Evolutionary conservation across 2,329 filamentous ascomycete genomes (phyloP).

Genomic region (Ceratocystis smalleyi): DNA sequence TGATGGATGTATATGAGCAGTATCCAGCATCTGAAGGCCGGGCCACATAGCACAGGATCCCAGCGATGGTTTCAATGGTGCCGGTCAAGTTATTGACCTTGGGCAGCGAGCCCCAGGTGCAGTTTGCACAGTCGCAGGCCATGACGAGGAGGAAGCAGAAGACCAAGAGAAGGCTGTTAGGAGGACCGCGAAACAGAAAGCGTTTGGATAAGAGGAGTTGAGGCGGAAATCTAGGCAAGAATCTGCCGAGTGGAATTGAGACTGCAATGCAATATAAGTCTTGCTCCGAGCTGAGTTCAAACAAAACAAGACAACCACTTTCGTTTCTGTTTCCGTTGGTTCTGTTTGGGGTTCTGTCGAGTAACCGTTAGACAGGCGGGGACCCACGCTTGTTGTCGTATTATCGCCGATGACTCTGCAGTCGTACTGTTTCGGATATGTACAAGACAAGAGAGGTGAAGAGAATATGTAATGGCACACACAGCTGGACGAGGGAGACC

Average conservation of each 20-base stretch:
- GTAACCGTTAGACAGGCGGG: neutral
- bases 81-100: slow-evolving; percentile 18
- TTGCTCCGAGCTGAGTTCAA: neutral
- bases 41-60: slow-evolving; percentile 21
- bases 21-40: slow-evolving; percentile 17
- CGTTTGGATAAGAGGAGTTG: no score
- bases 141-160: neutral
- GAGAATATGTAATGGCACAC: neutral
- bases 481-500: neutral
- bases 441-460: neutral
- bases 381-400: neutral
- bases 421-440: neutral
- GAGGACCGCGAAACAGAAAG: neutral
- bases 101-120: slow-evolving; percentile 19
- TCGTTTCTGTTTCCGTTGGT: neutral
- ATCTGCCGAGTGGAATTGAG: neutral
- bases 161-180: neutral
- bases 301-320: neutral
- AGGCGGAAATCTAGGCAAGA: neutral
- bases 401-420: neutral
- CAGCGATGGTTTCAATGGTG: slow-evolving; percentile 19
- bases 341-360: slow-evolving; percentile 2
- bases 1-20: neutral
- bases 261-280: neutral
- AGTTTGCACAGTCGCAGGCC: slow-evolving; percentile 17